These are phyloP conservation scores for Castanopsis chinensis DNA, from an alignment of 306 rosid species.

Conservation along the genomic window DNA sequence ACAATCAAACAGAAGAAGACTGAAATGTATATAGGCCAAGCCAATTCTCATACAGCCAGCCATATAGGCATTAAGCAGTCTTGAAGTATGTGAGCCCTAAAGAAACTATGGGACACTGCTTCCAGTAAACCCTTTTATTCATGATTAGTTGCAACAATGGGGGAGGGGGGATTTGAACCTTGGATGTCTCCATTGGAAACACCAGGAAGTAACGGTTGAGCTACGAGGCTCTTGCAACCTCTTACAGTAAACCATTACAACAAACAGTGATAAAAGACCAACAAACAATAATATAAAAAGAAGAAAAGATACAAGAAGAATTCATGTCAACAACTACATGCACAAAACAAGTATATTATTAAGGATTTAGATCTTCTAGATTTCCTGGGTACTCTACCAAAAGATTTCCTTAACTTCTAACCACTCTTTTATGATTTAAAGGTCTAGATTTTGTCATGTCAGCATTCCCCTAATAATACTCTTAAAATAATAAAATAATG, in stretches of 20 bases:
- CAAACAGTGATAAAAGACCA: neutral
- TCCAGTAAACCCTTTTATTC: neutral
- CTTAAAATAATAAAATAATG: no score
- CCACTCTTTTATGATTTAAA: no score
- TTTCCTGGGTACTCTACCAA: no score
- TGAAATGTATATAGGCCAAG: neutral
- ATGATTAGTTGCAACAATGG: no score
- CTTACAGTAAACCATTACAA: neutral
- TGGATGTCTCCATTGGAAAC: no score
- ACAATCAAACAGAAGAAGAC: constrained; percentile 15
- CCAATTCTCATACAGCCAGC: neutral
- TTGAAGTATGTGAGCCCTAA: neutral
- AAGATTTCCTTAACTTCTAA: no score
- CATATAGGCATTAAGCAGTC: neutral
- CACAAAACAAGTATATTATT: neutral
- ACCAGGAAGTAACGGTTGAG: no score
- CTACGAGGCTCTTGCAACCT: no score
- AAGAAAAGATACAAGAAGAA: neutral
- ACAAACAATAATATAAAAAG: neutral
- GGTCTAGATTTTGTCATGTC: no score
- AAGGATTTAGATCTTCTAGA: no score
- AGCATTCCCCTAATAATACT: no score
- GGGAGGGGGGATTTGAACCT: no score
- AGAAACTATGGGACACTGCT: constrained; percentile 3
- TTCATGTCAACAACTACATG: neutral